These are phyloP conservation scores for Agaricales sp. DNA, from an alignment of 1,284 basidiomycete genomes.

Conservation along the genomic window DNA sequence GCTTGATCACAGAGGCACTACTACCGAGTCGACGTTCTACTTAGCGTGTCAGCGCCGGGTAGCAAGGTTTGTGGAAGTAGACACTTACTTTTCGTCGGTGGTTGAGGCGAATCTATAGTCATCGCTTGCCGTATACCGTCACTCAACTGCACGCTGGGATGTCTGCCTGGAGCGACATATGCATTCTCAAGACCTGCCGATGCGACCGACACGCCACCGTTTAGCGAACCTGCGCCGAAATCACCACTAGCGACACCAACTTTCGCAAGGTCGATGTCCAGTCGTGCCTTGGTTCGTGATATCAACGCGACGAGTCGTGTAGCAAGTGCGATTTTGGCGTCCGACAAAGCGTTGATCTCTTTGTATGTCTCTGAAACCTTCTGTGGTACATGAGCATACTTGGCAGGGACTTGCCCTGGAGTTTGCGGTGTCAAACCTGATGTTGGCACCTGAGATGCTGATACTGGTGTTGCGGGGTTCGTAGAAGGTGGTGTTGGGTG, in stretches of 20 bases:
- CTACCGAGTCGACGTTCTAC: slow-evolving; percentile 6
- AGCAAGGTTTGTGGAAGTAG: too few species aligned
- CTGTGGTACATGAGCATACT: slow-evolving; percentile 29
- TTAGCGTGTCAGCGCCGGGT: not conserved
- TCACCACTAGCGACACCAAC: slow-evolving; percentile 51
- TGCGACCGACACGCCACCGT: slow-evolving; percentile 3
- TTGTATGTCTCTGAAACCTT: slow-evolving; percentile 40
- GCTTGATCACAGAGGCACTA: slow-evolving; percentile 9
- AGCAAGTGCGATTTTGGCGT: slow-evolving; percentile 45
- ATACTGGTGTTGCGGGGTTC: not conserved
- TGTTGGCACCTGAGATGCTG: slow-evolving; percentile 12
- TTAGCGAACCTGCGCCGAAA: slow-evolving; percentile 20
- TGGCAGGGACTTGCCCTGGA: slow-evolving; percentile 25
- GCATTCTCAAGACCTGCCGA: slow-evolving; percentile 12
- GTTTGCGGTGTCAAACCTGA: slow-evolving; percentile 19
- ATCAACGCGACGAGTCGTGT: slow-evolving; percentile 45
- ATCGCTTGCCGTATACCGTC: slow-evolving; percentile 39
- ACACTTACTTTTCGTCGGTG: slow-evolving; percentile 9
- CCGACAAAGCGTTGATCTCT: slow-evolving; percentile 40
- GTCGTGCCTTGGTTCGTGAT: slow-evolving; percentile 37
- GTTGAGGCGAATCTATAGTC: slow-evolving; percentile 9
- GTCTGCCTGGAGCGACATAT: slow-evolving; percentile 21
- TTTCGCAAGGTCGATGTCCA: slow-evolving; percentile 46
- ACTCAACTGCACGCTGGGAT: slow-evolving; percentile 35
- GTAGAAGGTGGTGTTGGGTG: slow-evolving; percentile 16